phyloP scores from a whole-genome alignment of 1,139 yeast species.

The Suhomyces taliae region DNA sequence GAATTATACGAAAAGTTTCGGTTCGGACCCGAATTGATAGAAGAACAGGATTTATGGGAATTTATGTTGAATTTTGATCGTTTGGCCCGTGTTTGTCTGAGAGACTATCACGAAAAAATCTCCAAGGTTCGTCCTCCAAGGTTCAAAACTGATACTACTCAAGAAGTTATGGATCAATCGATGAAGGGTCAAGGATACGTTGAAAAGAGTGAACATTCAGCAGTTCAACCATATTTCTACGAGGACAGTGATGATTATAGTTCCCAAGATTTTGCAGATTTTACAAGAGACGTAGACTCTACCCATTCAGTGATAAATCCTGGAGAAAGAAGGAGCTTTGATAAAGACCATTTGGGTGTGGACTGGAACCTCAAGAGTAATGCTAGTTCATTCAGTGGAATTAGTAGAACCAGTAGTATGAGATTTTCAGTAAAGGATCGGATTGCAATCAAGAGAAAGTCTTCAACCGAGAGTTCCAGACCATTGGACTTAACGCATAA shows the following conservation, averaged over 20 bases:
- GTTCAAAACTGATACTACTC: background rate
- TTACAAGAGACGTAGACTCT: constrained; percentile 1
- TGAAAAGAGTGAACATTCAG: background rate
- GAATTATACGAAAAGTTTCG: constrained; percentile 67
- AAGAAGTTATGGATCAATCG: constrained; percentile 5
- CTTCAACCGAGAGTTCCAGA: constrained; percentile 1
- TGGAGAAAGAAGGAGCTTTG: background rate
- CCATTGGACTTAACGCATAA: constrained; percentile 5
- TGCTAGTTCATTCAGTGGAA: constrained; percentile 4
- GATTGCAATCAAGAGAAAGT: constrained; percentile 1
- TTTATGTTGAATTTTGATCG: constrained; percentile 45
- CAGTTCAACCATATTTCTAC: background rate
- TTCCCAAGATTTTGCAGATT: background rate
- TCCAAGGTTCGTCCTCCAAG: background rate
- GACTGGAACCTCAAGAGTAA: constrained; percentile 1
- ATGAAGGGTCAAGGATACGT: constrained; percentile 4
- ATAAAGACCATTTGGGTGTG: background rate
- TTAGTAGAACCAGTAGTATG: constrained; percentile 5
- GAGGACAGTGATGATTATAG: constrained; percentile 7
- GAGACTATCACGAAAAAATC: constrained; percentile 8
- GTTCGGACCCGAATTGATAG: constrained; percentile 64
- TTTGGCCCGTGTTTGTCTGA: constrained; percentile 14
- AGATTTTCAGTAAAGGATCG: constrained; percentile 3
- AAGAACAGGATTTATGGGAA: constrained; percentile 58
- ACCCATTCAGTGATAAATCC: constrained; percentile 6